phyloP scores from a whole-genome alignment of 768 basidiomycete genomes.

The Chalciporus piperatus region DNA sequence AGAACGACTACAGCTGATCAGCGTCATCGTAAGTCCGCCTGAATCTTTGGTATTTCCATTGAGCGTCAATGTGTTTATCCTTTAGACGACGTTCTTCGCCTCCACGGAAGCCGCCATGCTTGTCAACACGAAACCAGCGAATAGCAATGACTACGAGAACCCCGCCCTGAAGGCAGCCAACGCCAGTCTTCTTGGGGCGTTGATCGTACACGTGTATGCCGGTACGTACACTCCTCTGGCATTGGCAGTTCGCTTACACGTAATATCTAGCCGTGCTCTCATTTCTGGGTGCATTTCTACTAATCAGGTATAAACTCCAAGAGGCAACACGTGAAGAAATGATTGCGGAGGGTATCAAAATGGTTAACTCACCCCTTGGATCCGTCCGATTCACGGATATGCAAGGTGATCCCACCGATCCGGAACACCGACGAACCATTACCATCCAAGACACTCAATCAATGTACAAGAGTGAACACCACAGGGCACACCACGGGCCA shows the following conservation, averaged over 20 bases:
- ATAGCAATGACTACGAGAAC: slow-evolving; percentile 6
- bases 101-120: slow-evolving; percentile 55
- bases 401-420: slow-evolving; percentile 8
- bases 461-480: neutral
- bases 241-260: neutral
- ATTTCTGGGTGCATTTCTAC: slow-evolving; percentile 55
- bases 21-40: slow-evolving; percentile 47
- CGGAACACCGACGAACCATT: neutral
- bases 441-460: neutral
- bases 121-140: slow-evolving; percentile 38
- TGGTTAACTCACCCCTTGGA: slow-evolving; percentile 23
- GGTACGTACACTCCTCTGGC: slow-evolving; percentile 32
- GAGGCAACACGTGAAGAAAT: slow-evolving; percentile 50
- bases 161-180: slow-evolving; percentile 36
- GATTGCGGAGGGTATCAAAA: slow-evolving; percentile 32
- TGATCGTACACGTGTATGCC: slow-evolving; percentile 52
- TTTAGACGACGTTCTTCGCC: slow-evolving; percentile 61
- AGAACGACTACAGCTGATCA: slow-evolving; percentile 60
- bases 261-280: slow-evolving; percentile 37
- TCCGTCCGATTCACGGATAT: slow-evolving; percentile 9
- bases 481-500: no score
- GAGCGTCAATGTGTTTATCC: neutral
- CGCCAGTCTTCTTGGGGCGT: slow-evolving; percentile 48
- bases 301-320: slow-evolving; percentile 52
- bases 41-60: neutral